Evolutionary conservation across 352 stramenopile species (phyloP), one percentile per base, ranked within the genome.

Genomic region (Pythium sukuiense): DNA sequence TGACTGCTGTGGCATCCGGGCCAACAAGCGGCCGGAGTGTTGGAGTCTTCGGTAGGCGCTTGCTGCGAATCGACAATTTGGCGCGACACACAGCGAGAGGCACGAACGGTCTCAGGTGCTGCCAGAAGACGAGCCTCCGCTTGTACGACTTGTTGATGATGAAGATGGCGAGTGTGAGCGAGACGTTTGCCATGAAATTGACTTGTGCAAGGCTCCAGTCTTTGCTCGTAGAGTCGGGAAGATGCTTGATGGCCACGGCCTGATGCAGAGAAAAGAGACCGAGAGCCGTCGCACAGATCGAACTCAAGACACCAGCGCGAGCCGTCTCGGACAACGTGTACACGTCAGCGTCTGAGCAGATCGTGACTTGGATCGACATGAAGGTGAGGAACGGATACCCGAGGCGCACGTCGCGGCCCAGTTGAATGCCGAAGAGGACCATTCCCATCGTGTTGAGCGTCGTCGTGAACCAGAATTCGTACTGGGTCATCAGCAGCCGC

Each of bases 121-220:
- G 7, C 55, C 30, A 54, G 33, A 69, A 69, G 35, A 69, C 63
- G 8, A 55, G 35, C 1, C 64, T 48, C 7, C 64, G 56, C 52
- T 71, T 71, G 64, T 66, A 71, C 20, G 58, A 57, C 30, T 71
- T 71, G 58, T 71, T 71, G 57, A 63, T 59, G 50, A 71, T 62
- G 26, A 71, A 71, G 24, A 66, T 66, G 0, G 55, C 64, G 20
- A 71, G 64, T 26, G 64, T 71, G 30, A 62, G 35, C n/a, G 64
- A 71, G 32, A 71, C 58, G 32, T 71, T 71, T n/a, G 53, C 50
- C 50, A 71, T 50, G 41, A 66, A 59, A n/a, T 71, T 71, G 50
- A 69, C 43, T 59, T 63, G 30, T 6, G 55, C 54, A 14, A 69
- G 62, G 26, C 43, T 69, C 55, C 54, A 63, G 45, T 63, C 62